A percentile compares a stretch with the other conserved stretches of the same genome.
Evolutionary conservation across 169 alveolate genomes (phyloP).

Genomic region (Eimeria zaria): DNA sequence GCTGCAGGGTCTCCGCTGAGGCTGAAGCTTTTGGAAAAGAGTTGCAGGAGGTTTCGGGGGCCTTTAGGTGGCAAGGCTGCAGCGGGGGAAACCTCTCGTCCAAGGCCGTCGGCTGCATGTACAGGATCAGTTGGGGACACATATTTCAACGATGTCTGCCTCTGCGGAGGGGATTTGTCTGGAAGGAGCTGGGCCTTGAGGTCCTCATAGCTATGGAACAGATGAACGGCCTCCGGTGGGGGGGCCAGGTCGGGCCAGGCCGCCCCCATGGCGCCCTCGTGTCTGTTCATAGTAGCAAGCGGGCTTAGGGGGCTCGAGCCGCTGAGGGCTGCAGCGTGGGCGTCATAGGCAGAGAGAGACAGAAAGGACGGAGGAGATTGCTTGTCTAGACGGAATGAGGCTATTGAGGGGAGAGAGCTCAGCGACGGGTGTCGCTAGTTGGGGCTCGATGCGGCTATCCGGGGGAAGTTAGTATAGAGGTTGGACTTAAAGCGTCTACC

Average conservation of each 20-base stretch:
- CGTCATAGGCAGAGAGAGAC: not conserved
- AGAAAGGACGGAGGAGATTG: not conserved
- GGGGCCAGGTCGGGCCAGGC: constrained; percentile 75
- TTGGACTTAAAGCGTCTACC: not conserved
- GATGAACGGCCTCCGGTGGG: constrained; percentile 62
- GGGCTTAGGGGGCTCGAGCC: constrained; percentile 7
- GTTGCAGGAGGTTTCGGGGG: not conserved
- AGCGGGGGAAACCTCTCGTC: constrained; percentile 1
- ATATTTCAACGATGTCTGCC: not conserved
- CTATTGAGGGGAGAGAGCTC: not conserved
- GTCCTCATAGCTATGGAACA: constrained; percentile 39
- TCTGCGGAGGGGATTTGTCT: not conserved
- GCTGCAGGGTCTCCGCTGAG: not conserved
- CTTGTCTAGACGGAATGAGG: not conserved
- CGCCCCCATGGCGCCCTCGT: not conserved
- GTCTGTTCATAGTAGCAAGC: not conserved
- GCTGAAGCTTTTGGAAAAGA: not conserved
- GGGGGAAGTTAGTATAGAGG: not conserved
- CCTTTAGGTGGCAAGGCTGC: not conserved
- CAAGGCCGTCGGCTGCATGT: not conserved
- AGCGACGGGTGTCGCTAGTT: not conserved
- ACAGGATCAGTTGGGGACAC: not conserved
- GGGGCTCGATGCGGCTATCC: not conserved
- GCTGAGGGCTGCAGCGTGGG: not conserved
- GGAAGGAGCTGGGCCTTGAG: constrained; percentile 37